These are phyloP conservation scores for Nicotiana tabacum DNA, from an alignment of 257 asterid species.

Conservation along the genomic window DNA sequence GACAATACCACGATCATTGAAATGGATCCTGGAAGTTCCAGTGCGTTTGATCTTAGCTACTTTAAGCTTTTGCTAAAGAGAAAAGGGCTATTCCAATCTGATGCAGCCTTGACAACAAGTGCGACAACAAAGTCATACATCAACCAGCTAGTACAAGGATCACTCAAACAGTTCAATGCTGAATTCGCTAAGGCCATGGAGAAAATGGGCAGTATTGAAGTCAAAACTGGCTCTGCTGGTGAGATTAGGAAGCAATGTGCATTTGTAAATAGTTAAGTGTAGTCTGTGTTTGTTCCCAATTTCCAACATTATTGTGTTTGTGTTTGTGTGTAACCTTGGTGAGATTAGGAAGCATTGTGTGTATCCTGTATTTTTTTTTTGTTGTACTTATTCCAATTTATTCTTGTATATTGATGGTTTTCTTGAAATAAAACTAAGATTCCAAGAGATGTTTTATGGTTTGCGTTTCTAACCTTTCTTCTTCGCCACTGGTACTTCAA, in stretches of 20 bases:
- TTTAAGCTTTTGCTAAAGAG: slow-evolving; percentile 19
- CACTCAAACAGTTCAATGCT: neutral
- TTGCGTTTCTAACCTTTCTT: neutral
- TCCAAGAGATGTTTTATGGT: too few species aligned
- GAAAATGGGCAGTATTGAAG: neutral
- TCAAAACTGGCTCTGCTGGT: neutral
- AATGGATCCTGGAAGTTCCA: slow-evolving; percentile 40
- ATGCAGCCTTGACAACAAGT: slow-evolving; percentile 28
- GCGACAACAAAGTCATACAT: neutral
- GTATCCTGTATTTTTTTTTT: neutral
- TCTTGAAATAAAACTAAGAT: neutral
- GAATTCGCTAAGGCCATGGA: neutral
- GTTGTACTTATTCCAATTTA: neutral
- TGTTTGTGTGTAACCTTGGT: neutral
- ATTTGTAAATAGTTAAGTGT: neutral
- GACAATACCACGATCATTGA: slow-evolving; percentile 26
- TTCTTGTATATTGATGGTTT: neutral
- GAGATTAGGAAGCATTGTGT: neutral
- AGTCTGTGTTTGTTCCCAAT: neutral
- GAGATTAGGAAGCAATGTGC: neutral
- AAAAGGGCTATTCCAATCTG: slow-evolving; percentile 43
- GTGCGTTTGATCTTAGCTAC: slow-evolving; percentile 32
- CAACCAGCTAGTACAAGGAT: neutral
- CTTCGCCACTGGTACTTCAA: neutral
- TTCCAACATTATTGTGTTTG: neutral